Evolutionary conservation across 768 basidiomycete species (phyloP), one percentile per base, ranked within the genome.

Genomic region (Tylopilus sp.): DNA sequence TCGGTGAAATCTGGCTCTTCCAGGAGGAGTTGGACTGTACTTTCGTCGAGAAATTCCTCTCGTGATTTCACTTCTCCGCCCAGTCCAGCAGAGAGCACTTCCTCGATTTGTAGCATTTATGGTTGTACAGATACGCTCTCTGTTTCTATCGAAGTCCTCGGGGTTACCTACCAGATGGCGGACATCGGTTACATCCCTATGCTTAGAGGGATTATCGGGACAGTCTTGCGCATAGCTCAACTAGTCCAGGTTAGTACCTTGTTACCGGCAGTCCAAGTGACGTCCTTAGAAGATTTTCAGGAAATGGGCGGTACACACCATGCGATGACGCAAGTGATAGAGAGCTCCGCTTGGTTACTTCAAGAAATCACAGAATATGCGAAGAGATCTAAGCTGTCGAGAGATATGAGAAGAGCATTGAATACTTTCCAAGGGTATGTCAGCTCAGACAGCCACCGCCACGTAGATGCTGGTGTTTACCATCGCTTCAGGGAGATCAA

Each of bases 221-320:
- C n/a, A n/a, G n/a, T n/a, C n/a, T n/a, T n/a, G n/a, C n/a, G n/a
- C 0, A 45, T 53, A 22, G 56, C 61, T 6, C 44, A 52, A 25
- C 0, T 29, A 2, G 50, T 62, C 12, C 29, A 62, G 33, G 61
- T 62, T 9, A 19, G 53, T 45, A 3, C 16, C 3, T 10, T 25
- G 24, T 10, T 11, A 4, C 30, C n/a, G 4, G 22, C 1, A 6
- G 11, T 38, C n/a, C 16, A 0, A 17, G 21, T 12, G 14, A 1
- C 6, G 4, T 19, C 28, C 50, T 62, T 1, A 59, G n/a, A 0
- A n/a, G 2, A 13, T 50, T 48, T 3, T 10, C 36, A 59, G 61
- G 51, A 28, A 22, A 54, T 59, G 48, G 49, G 42, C 0, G 61
- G 61, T 3, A 30, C 40, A 8, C 61, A 62, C 25, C 61, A 62